phyloP scores from a whole-genome alignment of 1,139 yeast genomes.

The Hansenula lynferdii region DNA sequence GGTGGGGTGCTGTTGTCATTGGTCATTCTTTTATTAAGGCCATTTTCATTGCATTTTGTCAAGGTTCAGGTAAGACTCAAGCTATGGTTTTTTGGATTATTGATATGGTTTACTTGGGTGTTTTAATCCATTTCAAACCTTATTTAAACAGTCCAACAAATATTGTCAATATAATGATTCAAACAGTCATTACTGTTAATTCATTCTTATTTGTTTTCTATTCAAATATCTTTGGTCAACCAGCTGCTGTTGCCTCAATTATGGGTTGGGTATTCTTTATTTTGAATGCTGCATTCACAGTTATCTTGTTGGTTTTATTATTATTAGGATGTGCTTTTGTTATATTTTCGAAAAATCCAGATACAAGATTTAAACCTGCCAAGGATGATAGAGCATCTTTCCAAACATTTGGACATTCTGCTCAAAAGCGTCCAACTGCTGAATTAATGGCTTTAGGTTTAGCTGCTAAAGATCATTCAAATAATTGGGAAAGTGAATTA shows the following conservation, averaged over 20 bases:
- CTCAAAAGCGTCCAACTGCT: constrained; percentile 35
- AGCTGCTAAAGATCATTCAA: constrained; percentile 68
- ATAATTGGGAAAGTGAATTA: constrained; percentile 60
- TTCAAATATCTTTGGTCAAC: constrained; percentile 67
- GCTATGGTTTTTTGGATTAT: constrained; percentile 59
- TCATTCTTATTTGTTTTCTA: constrained; percentile 72
- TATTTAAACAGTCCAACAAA: constrained; percentile 72
- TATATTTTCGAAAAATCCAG: constrained; percentile 69
- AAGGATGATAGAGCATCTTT: constrained; percentile 81
- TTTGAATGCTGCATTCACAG: constrained; percentile 71
- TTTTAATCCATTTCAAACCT: constrained; percentile 55
- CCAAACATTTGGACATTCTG: constrained; percentile 44
- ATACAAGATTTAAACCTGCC: constrained; percentile 78
- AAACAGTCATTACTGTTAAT: constrained; percentile 60
- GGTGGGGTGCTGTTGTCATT: constrained; percentile 65
- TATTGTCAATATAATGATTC: constrained; percentile 56
- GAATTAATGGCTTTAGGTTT: constrained; percentile 63
- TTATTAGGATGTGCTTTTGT: constrained; percentile 53
- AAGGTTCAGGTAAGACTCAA: constrained; percentile 65
- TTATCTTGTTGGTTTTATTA: constrained; percentile 56
- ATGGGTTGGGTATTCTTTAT: constrained; percentile 82
- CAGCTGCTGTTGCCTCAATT: constrained; percentile 60
- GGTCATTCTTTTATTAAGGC: constrained; percentile 53
- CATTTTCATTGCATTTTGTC: constrained; percentile 64
- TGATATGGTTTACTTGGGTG: constrained; percentile 58